These are phyloP conservation scores for Tetracladium setigerum DNA, from an alignment of 495 filamentous ascomycete genomes.

Conservation along the genomic window DNA sequence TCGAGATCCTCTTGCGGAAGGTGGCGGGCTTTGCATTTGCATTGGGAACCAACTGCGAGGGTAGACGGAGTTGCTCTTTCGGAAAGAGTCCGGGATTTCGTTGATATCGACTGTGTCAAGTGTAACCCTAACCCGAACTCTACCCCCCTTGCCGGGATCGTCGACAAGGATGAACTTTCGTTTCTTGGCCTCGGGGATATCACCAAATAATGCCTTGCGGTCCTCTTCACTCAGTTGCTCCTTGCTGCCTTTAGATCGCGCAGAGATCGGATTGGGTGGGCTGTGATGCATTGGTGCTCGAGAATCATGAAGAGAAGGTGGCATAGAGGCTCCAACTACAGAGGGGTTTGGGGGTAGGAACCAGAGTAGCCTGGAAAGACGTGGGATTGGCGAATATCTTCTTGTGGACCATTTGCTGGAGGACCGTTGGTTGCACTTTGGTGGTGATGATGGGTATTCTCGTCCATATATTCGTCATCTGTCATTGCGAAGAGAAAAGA, in stretches of 20 bases:
- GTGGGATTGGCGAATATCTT: slow-evolving; percentile 66
- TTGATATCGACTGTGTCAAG: slow-evolving; percentile 83
- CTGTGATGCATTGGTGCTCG: slow-evolving; percentile 44
- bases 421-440: slow-evolving; percentile 30
- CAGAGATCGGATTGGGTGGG: slow-evolving; percentile 23
- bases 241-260: slow-evolving; percentile 12
- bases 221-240: slow-evolving; percentile 28
- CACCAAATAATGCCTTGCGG: slow-evolving; percentile 66
- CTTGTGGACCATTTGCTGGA: slow-evolving; percentile 21
- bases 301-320: slow-evolving; percentile 60
- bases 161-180: slow-evolving; percentile 96
- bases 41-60: slow-evolving; percentile 83
- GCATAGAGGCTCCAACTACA: slow-evolving; percentile 55
- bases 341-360: slow-evolving; percentile 44
- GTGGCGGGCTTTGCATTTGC: slow-evolving; percentile 76
- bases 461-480: slow-evolving; percentile 47
- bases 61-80: slow-evolving; percentile 78
- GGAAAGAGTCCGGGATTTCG: slow-evolving; percentile 91
- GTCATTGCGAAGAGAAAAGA: slow-evolving; percentile 16
- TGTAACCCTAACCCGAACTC: slow-evolving; percentile 79
- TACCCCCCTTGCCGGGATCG: slow-evolving; percentile 66
- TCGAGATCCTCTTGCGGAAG: slow-evolving; percentile 51
- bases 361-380: slow-evolving; percentile 69
- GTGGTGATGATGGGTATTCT: slow-evolving; percentile 57
- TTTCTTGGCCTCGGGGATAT: slow-evolving; percentile 78